Evolutionary conservation across 2,329 filamentous ascomycete genomes (phyloP).

Genomic region (Botryotinia narcissicola): DNA sequence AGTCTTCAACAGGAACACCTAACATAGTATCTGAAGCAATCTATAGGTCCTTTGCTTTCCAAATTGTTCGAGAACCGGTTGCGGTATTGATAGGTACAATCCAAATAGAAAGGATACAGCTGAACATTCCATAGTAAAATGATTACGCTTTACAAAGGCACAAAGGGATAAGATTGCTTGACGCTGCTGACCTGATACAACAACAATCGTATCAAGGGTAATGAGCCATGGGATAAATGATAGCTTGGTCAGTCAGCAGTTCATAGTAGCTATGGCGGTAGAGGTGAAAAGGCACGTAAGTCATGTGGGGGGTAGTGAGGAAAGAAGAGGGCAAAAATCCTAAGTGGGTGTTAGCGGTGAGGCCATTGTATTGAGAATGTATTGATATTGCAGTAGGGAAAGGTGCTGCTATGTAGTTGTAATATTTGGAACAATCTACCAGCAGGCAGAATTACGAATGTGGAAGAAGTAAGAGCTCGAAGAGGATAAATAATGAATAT

Average conservation of each 20-base stretch:
- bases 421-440: not conserved
- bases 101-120: not conserved
- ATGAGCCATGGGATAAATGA: not conserved
- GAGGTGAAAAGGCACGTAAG: not conserved
- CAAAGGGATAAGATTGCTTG: not conserved
- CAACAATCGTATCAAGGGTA: not conserved
- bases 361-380: not conserved
- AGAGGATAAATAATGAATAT: not conserved
- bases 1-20: not conserved
- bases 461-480: not conserved
- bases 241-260: not conserved
- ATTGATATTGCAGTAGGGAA: not conserved
- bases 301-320: not conserved
- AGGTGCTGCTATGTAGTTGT: not conserved
- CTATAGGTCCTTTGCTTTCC: not conserved
- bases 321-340: not conserved
- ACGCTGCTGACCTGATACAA: not conserved
- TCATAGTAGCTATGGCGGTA: not conserved
- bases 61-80: not conserved
- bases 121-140: not conserved
- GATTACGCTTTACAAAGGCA: not conserved
- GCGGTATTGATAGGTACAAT: not conserved
- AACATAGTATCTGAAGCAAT: not conserved
- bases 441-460: not conserved
- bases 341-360: not conserved